Evolutionary conservation across 192 early-diverging fungal genomes (phyloP).

Genomic region (Entomortierella beljakovae): DNA sequence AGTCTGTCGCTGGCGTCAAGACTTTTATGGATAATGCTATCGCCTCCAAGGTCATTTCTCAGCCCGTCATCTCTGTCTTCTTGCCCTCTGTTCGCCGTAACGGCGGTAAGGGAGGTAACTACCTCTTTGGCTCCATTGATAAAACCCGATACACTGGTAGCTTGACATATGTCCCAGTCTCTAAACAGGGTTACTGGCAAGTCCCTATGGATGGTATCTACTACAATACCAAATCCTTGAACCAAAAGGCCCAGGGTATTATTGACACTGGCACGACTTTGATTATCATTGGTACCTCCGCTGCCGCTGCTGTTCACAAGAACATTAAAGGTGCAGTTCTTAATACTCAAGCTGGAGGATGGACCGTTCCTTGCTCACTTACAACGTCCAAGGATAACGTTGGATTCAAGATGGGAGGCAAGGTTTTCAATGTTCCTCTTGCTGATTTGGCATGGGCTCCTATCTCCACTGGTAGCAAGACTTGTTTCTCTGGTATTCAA

Average conservation of each 20-base stretch:
- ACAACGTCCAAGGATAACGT: constrained; percentile 20
- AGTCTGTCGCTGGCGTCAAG: constrained; percentile 48
- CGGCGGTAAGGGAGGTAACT: constrained; percentile 56
- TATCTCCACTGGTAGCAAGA: background rate
- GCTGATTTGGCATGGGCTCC: constrained; percentile 41
- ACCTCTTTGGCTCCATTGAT: constrained; percentile 66
- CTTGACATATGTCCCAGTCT: constrained; percentile 64
- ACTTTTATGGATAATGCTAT: constrained; percentile 67
- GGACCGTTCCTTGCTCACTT: constrained; percentile 15
- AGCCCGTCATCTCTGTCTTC: constrained; percentile 69
- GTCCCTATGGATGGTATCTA: constrained; percentile 35
- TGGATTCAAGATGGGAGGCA: constrained; percentile 51
- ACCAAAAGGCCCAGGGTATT: constrained; percentile 38
- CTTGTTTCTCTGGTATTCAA: constrained; percentile 34
- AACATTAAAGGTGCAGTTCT: constrained; percentile 7
- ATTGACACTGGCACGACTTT: constrained; percentile 73
- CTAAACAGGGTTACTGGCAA: constrained; percentile 63
- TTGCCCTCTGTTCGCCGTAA: constrained; percentile 58
- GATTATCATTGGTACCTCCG: constrained; percentile 60
- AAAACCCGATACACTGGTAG: constrained; percentile 55
- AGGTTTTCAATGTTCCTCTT: constrained; percentile 44
- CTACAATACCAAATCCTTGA: constrained; percentile 44
- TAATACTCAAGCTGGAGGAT: background rate
- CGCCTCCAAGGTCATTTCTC: constrained; percentile 57
- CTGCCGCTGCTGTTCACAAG: constrained; percentile 60